Conservation (phyloP, 306 rosid genomes). For the Medicago ruthenica region DNA sequence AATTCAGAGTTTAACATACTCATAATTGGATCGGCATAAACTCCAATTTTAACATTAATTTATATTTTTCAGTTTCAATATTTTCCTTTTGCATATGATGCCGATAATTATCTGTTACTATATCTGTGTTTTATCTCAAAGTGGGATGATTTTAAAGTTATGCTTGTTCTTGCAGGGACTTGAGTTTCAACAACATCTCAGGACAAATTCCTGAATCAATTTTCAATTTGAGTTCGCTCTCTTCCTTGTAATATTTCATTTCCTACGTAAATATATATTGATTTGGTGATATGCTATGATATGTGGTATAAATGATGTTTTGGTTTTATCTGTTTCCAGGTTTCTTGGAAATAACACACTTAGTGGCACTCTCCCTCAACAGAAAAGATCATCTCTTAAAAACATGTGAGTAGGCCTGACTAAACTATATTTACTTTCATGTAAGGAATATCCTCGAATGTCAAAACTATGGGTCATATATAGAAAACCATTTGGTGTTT, state of each 20-base stretch:
- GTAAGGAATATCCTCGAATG: too few species aligned
- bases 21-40: not conserved
- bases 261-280: conserved; percentile 17
- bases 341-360: conserved; percentile 85
- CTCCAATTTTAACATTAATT: not conserved
- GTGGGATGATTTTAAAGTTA: not conserved
- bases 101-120: too few species aligned
- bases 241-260: conserved; percentile 59
- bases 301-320: conserved; percentile 18
- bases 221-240: conserved; percentile 65
- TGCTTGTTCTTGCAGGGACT: conserved; percentile 61
- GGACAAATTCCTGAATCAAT: conserved; percentile 64
- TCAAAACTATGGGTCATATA: too few species aligned
- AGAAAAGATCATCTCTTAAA: conserved; percentile 55
- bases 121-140: not conserved
- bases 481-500: not conserved
- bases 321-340: conserved; percentile 43
- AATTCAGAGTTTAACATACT: conserved; percentile 2
- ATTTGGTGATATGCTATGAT: conserved; percentile 22
- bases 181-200: conserved; percentile 80
- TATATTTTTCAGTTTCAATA: not conserved
- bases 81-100: conserved; percentile 2
- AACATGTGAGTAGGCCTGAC: conserved; percentile 68
- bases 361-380: conserved; percentile 64
- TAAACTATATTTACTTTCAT: too few species aligned